Base-by-base conservation (phyloP, 192 early-diverging fungal genomes). In the Podochytrium sp. region DNA sequence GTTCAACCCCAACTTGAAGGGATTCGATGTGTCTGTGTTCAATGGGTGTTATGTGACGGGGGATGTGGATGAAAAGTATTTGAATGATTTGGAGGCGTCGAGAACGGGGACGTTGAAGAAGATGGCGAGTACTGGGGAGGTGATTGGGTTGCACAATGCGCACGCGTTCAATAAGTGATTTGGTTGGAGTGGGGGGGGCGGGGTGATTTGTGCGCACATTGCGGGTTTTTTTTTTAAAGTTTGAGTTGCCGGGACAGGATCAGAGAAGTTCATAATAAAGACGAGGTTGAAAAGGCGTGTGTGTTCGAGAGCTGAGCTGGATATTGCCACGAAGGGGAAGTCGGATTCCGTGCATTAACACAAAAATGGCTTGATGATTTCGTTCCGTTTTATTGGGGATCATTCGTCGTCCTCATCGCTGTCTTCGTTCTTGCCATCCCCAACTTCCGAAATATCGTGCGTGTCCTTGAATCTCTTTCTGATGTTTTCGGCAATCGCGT, bases 1-100 rank as follows among this genome's bases (percentile, higher is more conserved):
- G 76, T 95, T 96, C 80, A 97, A 97, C 76, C 91, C 91, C 2
- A 73, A 67, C 16, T 93, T 99, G 56, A 83, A 80, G 33, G 61
- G 76, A 18, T 99, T 98, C 89, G 98, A 99, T 81, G 89, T 93
- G 12, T 98, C 98, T 16, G 97, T 99, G 6, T 99, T 99, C 80
- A 95, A 95, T 67, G 95, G 96, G 50, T 79, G 87, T 51, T 99
- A 99, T 80, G 86, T 99, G 30, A 95, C 97, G 5, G 93, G 84
- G 20, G 84, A 83, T 64, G 79, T 86, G 57, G 75, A 77, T 51
- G 81, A 80, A 32, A 27, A 75, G 37, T 86, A 86, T 57, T 60
- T 86, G 47, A 16, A 37, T n/a, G 50, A 73, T 55, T 65, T 86
- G 42, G 84, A 86, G 65, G 56, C 65, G 20, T 43, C 70, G 12